These are phyloP conservation scores for Lojkania enalia DNA, from an alignment of 2,329 filamentous ascomycete species.

Conservation along the genomic window DNA sequence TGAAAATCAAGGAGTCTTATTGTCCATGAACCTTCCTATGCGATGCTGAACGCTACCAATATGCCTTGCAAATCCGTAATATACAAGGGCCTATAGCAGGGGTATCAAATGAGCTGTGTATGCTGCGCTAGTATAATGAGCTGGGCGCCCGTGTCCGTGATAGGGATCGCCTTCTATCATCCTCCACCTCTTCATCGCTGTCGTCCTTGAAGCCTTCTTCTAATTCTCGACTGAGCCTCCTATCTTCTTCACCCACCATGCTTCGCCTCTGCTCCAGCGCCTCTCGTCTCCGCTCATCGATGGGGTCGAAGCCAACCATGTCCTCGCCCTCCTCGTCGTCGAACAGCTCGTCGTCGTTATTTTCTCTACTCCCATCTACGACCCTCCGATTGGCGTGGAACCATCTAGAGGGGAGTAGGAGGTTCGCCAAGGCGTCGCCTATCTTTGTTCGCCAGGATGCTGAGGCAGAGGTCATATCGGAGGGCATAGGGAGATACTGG, in stretches of 20 bases:
- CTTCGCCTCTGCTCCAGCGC: constrained; percentile 45
- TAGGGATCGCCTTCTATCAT: constrained; percentile 25
- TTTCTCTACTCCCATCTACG: constrained; percentile 34
- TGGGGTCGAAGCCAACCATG: constrained; percentile 51
- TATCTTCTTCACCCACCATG: constrained; percentile 52
- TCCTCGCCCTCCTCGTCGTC: constrained; percentile 52
- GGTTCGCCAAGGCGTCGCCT: constrained; percentile 38
- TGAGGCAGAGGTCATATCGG: constrained; percentile 20
- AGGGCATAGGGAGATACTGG: constrained; percentile 49
- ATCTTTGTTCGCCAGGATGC: constrained; percentile 39
- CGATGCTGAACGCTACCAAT: constrained; percentile 2
- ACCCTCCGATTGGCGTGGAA: constrained; percentile 22
- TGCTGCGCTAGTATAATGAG: constrained; percentile 1
- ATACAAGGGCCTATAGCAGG: constrained; percentile 1
- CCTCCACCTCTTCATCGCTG: constrained; percentile 62
- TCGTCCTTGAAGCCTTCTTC: constrained; percentile 77
- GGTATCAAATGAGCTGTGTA: constrained; percentile 4
- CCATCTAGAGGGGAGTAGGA: constrained; percentile 40
- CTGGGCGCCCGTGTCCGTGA: constrained; percentile 13
- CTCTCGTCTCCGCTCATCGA: constrained; percentile 42
- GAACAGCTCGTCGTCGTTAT: constrained; percentile 46
- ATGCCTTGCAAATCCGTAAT: neutral
- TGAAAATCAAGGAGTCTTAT: constrained; percentile 7
- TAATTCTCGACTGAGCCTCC: constrained; percentile 75
- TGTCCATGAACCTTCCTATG: neutral